Evolutionary conservation across 208 protist species (phyloP), one percentile per base, ranked within the genome.

Genomic region (Leishmania turanica): DNA sequence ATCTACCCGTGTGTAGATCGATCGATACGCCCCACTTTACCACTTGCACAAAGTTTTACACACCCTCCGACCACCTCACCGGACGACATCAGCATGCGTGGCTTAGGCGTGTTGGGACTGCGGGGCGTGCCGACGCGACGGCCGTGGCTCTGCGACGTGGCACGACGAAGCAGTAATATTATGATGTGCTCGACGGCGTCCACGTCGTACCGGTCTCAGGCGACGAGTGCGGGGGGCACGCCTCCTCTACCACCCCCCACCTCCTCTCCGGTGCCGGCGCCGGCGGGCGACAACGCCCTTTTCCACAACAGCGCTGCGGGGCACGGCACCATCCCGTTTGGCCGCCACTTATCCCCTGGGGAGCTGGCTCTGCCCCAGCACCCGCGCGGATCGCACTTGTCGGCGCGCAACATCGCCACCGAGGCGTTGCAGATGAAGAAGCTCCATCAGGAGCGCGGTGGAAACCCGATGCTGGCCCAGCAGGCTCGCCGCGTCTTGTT

Each of bases 351-450:
- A 40, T 84, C 86, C 24, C 91, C 91, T 0, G 84, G 71, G 24
- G 94, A 97, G 81, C 75, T 97, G 71, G 90, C 94, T 31, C 73
- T 97, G 45, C 89, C 92, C 40, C 87, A 82, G 64, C 86, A 85
- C 40, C 91, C 95, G 45, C 90, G 86, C n/a, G 93, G 95, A 42
- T 93, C 95, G 54, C 90, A 96, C 49, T 88, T 98, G 54, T 91
- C 93, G 40, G 95, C 95, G 45, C 95, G 95, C 75, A 92, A 95
- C 80, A 93, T 98, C 70, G 95, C 95, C 8, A 96, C 89, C 31
- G 93, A 98, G 85, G 92, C 95, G 56, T 83, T 96, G 77, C 95
- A 98, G 81, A 96, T 98, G 95, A 98, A 98, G 84, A 98, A 98
- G 80, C 78, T 98, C 64, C 95, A 98, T 75, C 93, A 96, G 75